phyloP scores from a whole-genome alignment of 1,284 basidiomycete genomes.

The Cutaneotrichosporon cyanovorans region DNA sequence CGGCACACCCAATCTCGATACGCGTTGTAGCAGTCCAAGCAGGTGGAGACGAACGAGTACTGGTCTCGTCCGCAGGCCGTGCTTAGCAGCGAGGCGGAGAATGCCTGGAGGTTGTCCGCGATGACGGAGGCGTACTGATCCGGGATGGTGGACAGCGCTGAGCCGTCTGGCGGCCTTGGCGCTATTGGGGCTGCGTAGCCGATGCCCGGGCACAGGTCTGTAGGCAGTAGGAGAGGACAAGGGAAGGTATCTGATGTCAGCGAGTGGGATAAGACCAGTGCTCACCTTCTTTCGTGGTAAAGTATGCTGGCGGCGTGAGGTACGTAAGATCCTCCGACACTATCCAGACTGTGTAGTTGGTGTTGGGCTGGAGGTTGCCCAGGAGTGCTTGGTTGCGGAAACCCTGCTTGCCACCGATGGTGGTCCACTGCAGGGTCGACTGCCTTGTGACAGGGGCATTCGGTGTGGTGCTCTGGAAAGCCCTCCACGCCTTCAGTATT shows the following conservation, averaged over 20 bases:
- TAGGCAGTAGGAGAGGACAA: constrained; percentile 63
- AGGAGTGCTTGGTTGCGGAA: constrained; percentile 31
- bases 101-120: constrained; percentile 59
- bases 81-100: constrained; percentile 62
- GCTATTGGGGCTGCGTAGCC: constrained; percentile 61
- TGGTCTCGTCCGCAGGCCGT: constrained; percentile 66
- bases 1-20: constrained; percentile 75
- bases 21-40: constrained; percentile 63
- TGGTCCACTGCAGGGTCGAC: constrained; percentile 17
- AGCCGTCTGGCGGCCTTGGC: constrained; percentile 37
- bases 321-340: constrained; percentile 11
- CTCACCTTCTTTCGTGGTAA: constrained; percentile 41
- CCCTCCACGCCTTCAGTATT: background rate
- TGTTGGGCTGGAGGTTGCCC: constrained; percentile 20
- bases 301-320: constrained; percentile 35
- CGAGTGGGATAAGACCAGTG: background rate
- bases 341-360: constrained; percentile 43
- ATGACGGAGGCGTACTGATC: constrained; percentile 51
- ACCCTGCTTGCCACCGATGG: constrained; percentile 25
- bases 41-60: constrained; percentile 69
- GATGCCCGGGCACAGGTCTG: constrained; percentile 65
- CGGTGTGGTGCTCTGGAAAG: constrained; percentile 6
- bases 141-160: constrained; percentile 50
- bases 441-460: constrained; percentile 8
- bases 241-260: constrained; percentile 54